Base-by-base conservation (phyloP, 2,329 filamentous ascomycete genomes). In the Talaromyces sp. region DNA sequence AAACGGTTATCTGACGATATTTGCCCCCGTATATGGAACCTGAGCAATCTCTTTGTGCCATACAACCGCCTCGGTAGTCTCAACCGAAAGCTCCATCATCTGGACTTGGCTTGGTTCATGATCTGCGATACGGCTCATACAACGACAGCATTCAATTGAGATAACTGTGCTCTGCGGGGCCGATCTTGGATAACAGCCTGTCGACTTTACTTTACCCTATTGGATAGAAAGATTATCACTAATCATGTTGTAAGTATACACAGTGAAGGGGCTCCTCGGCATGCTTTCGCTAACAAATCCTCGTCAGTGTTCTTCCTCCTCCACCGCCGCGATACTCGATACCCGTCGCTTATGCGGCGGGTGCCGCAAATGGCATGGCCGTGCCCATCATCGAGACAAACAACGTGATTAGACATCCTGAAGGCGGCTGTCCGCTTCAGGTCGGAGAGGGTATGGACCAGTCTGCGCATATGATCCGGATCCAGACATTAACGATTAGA, bases 371-470 rank as follows among this genome's bases (percentile, higher is more conserved):
- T 73, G 88, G 88, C 68, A 85, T 89, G 76, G 84, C 88, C 61
- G 83, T 87, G 43, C 89, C 91, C 43, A 87, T 96, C 77, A 90
- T 97, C 74, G 95, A 99, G 84, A 97, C 94, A 63, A 96, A 95
- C 79, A 99, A 98, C 76, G 90, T 88, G 45, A 82, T 99, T 68
- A 88, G 87, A 65, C 90, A 91, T 72, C 94, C 92, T 27, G 88
- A 88, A 40, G 91, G 91, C 5, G 93, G 97, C 72, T 92, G 92
- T 78, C 91, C 96, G 76, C 89, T 99, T 70, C 88, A 97, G 51
- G 93, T 94, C 58, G 95, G 94, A 77, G 95, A 99, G 88, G 95
- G 93, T 91, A 80, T 69, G 61, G 17, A 68, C 68, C 67, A 15
- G 2, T 6, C 22, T 10, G 1, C 29, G 13, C 11, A 36, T 2